Base-by-base conservation (phyloP, 257 asterid genomes). In the Solanum okadae region DNA sequence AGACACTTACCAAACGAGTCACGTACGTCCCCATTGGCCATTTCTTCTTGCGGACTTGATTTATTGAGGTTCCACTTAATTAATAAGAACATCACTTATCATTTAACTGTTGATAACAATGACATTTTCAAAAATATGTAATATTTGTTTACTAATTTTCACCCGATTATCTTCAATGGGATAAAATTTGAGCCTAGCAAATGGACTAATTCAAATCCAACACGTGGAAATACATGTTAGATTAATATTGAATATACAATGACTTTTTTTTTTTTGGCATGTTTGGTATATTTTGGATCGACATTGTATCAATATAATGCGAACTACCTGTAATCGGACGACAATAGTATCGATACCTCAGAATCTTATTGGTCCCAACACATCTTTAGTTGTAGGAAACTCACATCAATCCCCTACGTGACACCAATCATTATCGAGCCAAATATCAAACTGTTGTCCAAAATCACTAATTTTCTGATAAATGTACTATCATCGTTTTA, bases 41-140 rank as follows among this genome's bases (percentile, higher is more conserved):
- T 40, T 40, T 75, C 49, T 75, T 20, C 31, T 35, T 75, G 82
- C 10, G 82, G 82, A 75, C 52, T 2, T 10, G 31, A 37, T 75
- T 75, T 10, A 20, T 37, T 75, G 49, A 75, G 83, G 83, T 10
- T 75, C 83, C 83, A 75, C 83, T 10, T 75, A 37, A 75, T 75
- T 75, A 37, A 22, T 23, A 73, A 18, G 40, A 73, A 35, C 29
- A 73, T 40, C 49, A 16, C 13, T 72, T 22, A 3, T 59, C 25
- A 59, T 22, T 59, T 59, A 7, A 33, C 4, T 31, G 44, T 33
- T 72, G 8, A 72, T 1, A 33, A 72, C 22, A 33, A 16, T 16
- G 13, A 72, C 13, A 33, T 16, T 72, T 33, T 33, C 7, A 8
- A 33, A 71, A 34, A 12, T 18, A 72, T 72, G 38, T 70, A 14